Percentiles rank a stretch among this genome's conserved stretches.
Conservation (phyloP, 2,329 filamentous ascomycete genomes). For the Fusarium sarcochroum region DNA sequence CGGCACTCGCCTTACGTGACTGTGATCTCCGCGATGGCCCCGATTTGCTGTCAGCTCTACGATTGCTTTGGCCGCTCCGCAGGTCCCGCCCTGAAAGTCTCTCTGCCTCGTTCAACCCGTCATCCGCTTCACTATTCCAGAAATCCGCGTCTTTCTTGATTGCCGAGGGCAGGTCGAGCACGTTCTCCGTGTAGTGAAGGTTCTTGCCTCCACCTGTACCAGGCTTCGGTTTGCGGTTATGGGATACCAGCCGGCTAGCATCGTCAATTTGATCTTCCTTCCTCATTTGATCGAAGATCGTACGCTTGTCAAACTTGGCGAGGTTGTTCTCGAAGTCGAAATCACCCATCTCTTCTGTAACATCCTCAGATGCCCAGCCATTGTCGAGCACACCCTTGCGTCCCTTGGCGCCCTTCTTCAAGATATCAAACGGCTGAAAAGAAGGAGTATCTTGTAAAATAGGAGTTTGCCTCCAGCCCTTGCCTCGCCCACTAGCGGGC, state of each 20-base stretch:
- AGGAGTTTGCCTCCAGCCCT: conserved; percentile 72
- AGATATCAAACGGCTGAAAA: conserved; percentile 73
- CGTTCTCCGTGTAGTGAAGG: conserved; percentile 91
- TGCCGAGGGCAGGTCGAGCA: conserved; percentile 74
- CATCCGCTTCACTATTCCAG: conserved; percentile 83
- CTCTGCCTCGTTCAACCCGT: conserved; percentile 65
- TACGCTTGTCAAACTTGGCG: conserved; percentile 94
- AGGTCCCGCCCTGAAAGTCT: conserved; percentile 64
- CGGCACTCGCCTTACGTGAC: conserved; percentile 69
- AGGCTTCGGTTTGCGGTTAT: conserved; percentile 80
- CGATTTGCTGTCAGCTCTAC: conserved; percentile 68
- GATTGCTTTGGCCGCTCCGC: conserved; percentile 64
- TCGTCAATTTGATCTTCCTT: conserved; percentile 92
- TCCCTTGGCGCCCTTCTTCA: conserved; percentile 70
- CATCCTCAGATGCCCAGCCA: conserved; percentile 96
- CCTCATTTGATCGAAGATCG: conserved; percentile 91
- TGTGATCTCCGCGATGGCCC: conserved; percentile 65
- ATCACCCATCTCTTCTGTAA: conserved; percentile 93
- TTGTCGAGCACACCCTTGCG: conserved; percentile 69
- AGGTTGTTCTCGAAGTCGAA: conserved; percentile 94
- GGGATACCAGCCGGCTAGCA: conserved; percentile 88
- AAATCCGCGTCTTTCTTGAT: conserved; percentile 64
- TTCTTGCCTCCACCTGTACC: conserved; percentile 89
- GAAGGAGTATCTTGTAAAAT: conserved; percentile 72
- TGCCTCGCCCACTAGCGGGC: conserved; percentile 57